phyloP scores from a whole-genome alignment of 305 asterid species.

The Petunia hybrid region DNA sequence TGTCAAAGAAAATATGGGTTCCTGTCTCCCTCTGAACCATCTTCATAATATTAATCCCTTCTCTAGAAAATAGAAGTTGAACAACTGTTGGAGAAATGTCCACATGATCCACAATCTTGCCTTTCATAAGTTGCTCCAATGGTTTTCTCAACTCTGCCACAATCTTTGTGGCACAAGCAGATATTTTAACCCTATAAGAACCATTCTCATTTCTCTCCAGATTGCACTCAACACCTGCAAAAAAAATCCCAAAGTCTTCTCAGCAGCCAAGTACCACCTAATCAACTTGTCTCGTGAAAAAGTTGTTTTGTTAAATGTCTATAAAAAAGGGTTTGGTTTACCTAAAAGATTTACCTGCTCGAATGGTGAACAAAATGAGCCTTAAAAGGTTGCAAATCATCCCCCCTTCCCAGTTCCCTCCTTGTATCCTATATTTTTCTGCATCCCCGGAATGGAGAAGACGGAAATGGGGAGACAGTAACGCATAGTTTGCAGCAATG shows the following conservation, averaged over 20 bases:
- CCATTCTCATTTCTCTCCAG: conserved; percentile 54
- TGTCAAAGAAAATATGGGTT: conserved; percentile 69
- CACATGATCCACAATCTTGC: conserved; percentile 53
- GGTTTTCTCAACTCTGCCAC: conserved; percentile 68
- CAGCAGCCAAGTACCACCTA: conserved; percentile 1
- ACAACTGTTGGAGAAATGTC: conserved; percentile 60
- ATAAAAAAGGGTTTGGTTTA: neutral
- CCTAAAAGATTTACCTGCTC: neutral
- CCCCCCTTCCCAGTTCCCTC: neutral
- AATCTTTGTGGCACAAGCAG: conserved; percentile 62
- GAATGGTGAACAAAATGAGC: no score
- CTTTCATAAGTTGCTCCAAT: conserved; percentile 63
- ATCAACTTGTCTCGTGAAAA: neutral
- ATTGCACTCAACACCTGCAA: conserved; percentile 63
- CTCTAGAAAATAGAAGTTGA: conserved; percentile 63
- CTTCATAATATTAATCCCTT: conserved; percentile 59
- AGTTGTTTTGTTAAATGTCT: neutral
- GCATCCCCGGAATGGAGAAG: conserved; percentile 7
- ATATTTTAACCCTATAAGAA: conserved; percentile 58
- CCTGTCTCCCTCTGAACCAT: conserved; percentile 67
- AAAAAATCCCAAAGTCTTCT: conserved; percentile 29
- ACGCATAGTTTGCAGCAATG: neutral
- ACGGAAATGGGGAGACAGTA: neutral
- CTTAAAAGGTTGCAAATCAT: no score
- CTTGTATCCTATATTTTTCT: neutral